Conservation (phyloP, 805 yeast species). For the Starmerella riodocensis region DNA sequence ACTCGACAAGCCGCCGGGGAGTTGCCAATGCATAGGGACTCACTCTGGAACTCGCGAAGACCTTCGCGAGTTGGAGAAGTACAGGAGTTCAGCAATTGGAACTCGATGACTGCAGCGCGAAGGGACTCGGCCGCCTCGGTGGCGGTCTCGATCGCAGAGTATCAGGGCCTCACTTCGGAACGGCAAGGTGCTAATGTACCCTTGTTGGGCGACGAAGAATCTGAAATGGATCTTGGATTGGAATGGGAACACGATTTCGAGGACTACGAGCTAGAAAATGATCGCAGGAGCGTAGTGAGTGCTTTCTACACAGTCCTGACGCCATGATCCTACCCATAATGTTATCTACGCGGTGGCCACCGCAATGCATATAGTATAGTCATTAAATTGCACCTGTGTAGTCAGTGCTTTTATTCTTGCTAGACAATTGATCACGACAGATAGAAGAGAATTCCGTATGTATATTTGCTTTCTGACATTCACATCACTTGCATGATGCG, state of each 20-base stretch:
- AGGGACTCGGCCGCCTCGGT: slow-evolving; percentile 15
- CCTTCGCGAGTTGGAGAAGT: slow-evolving; percentile 18
- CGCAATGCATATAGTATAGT: not conserved
- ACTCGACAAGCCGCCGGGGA: slow-evolving; percentile 14
- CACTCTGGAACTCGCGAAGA: slow-evolving; percentile 8
- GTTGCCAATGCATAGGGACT: not conserved
- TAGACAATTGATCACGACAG: not conserved
- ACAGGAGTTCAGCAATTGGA: slow-evolving; percentile 17
- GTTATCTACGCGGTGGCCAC: too few relatives aligned
- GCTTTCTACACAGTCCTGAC: slow-evolving; percentile 18
- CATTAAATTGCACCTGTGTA: not conserved
- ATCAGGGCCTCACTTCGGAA: slow-evolving; percentile 12
- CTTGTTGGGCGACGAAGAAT: slow-evolving; percentile 14
- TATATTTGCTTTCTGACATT: too few relatives aligned
- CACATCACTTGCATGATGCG: too few relatives aligned
- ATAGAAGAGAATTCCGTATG: not conserved
- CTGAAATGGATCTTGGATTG: slow-evolving; percentile 16
- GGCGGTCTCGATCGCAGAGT: slow-evolving; percentile 19
- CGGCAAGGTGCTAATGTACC: slow-evolving; percentile 12
- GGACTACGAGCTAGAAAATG: slow-evolving; percentile 14
- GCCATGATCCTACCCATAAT: too few relatives aligned
- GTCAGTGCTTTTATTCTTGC: not conserved
- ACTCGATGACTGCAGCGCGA: slow-evolving; percentile 12
- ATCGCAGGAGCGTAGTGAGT: slow-evolving; percentile 17
- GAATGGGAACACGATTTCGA: slow-evolving; percentile 21